Percentiles rank a stretch among this genome's conserved stretches.
These are phyloP conservation scores for Kazachstania bromeliacearum DNA, from an alignment of 805 yeast genomes.

Conservation along the genomic window DNA sequence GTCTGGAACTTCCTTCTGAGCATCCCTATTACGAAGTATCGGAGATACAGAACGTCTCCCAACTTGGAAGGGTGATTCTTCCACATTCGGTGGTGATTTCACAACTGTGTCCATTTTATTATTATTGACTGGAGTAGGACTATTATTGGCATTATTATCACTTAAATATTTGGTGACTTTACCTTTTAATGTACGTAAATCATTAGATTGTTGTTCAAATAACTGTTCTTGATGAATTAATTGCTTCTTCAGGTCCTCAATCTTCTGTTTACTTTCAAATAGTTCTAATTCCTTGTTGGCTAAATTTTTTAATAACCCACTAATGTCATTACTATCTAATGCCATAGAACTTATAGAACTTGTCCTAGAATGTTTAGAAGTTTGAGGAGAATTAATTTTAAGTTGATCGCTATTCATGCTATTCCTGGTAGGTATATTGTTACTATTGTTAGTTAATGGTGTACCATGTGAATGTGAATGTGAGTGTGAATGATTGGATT, in stretches of 20 bases:
- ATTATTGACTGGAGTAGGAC: background rate
- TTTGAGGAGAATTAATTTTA: background rate
- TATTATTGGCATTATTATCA: constrained; percentile 1
- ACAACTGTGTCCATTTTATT: background rate
- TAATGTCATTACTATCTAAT: constrained; percentile 32
- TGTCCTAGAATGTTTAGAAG: constrained; percentile 14
- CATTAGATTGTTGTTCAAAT: constrained; percentile 34
- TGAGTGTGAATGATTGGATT: constrained; percentile 2
- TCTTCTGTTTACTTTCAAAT: constrained; percentile 51
- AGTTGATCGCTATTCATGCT: constrained; percentile 4
- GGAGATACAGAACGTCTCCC: too few species aligned
- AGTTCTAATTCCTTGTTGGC: constrained; percentile 64
- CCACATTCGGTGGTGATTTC: background rate
- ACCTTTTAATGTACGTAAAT: constrained; percentile 27
- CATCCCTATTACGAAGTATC: background rate
- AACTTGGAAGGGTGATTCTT: background rate
- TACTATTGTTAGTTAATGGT: background rate
- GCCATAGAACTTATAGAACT: constrained; percentile 9
- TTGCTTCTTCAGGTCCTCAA: constrained; percentile 38
- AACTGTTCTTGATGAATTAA: constrained; percentile 42
- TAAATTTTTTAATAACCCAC: constrained; percentile 46
- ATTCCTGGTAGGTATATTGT: constrained; percentile 6
- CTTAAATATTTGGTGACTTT: constrained; percentile 25
- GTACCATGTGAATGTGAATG: background rate
- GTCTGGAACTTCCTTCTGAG: background rate